Evolutionary conservation across 495 filamentous ascomycete species (phyloP).

Genomic region (Tuber aestivum): DNA sequence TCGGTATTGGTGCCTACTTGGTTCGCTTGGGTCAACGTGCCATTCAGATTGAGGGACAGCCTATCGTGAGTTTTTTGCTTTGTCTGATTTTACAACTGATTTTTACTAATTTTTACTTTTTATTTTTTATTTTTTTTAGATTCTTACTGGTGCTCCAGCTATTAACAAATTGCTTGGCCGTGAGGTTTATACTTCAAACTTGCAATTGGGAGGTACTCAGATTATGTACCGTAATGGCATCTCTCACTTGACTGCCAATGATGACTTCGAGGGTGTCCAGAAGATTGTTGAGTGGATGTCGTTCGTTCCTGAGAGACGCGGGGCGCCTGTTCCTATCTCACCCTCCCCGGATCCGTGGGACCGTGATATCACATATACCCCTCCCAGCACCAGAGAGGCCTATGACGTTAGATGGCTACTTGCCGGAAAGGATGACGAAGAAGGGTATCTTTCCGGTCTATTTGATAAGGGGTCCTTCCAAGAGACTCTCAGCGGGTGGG

Average conservation of each 20-base stretch:
- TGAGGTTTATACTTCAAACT: slow-evolving; percentile 97
- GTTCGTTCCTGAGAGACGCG: slow-evolving; percentile 90
- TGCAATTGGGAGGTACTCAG: slow-evolving; percentile 97
- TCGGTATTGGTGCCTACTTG: slow-evolving; percentile 96
- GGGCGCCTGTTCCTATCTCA: slow-evolving; percentile 78
- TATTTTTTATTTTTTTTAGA: slow-evolving; percentile 49
- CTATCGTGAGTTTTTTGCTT: slow-evolving; percentile 53
- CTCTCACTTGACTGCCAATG: slow-evolving; percentile 94
- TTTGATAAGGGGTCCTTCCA: slow-evolving; percentile 97
- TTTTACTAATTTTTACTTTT: slow-evolving; percentile 25
- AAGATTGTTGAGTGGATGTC: slow-evolving; percentile 98
- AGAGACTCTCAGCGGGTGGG: slow-evolving; percentile 94
- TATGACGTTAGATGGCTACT: slow-evolving; percentile 95
- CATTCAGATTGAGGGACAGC: slow-evolving; percentile 97
- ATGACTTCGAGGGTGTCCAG: slow-evolving; percentile 95
- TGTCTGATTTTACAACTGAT: not conserved
- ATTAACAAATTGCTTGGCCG: slow-evolving; percentile 97
- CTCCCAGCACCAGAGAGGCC: slow-evolving; percentile 69
- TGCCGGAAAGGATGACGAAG: slow-evolving; percentile 78
- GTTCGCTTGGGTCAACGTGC: slow-evolving; percentile 96
- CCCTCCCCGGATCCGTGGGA: slow-evolving; percentile 86
- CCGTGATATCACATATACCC: slow-evolving; percentile 78
- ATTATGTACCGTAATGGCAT: slow-evolving; percentile 99
- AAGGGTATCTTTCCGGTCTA: slow-evolving; percentile 80
- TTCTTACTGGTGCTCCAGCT: slow-evolving; percentile 92